Evolutionary conservation across 495 filamentous ascomycete genomes (phyloP).

Genomic region (Aspergillus homomorphus): DNA sequence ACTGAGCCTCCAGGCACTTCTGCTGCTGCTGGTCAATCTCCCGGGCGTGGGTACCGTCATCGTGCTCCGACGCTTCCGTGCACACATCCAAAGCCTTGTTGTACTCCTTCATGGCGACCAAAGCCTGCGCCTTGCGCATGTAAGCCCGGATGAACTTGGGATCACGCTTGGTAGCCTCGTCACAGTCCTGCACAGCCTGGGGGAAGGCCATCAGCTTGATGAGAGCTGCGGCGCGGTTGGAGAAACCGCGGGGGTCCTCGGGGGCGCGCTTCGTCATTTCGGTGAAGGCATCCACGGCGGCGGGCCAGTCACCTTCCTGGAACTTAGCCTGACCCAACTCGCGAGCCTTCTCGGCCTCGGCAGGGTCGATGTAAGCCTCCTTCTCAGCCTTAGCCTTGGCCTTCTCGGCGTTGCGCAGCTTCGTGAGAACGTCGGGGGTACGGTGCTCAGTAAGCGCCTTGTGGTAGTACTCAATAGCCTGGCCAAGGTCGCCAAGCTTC

Average conservation of each 20-base stretch:
- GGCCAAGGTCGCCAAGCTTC: conserved; percentile 74
- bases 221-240: conserved; percentile 93
- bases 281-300: conserved; percentile 87
- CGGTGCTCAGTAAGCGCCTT: conserved; percentile 95
- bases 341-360: conserved; percentile 90
- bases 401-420: conserved; percentile 92
- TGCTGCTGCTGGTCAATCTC: conserved; percentile 94
- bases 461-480: conserved; percentile 88
- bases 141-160: conserved; percentile 93
- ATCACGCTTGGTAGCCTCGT: conserved; percentile 85
- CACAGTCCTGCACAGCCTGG: conserved; percentile 87
- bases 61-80: conserved; percentile 72
- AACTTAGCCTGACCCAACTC: conserved; percentile 94
- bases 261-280: conserved; percentile 98
- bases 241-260: conserved; percentile 90
- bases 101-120: conserved; percentile 96
- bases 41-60: conserved; percentile 72
- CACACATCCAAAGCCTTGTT: conserved; percentile 89
- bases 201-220: conserved; percentile 97
- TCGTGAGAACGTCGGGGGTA: conserved; percentile 87
- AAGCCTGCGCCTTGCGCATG: conserved; percentile 89
- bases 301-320: conserved; percentile 95
- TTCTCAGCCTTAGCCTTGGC: conserved; percentile 73
- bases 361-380: conserved; percentile 82
- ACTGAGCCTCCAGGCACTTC: conserved; percentile 92